Evolutionary conservation across 2,329 filamentous ascomycete genomes (phyloP), one percentile per base, ranked within the genome.

Genomic region (Aspergillus ustus): DNA sequence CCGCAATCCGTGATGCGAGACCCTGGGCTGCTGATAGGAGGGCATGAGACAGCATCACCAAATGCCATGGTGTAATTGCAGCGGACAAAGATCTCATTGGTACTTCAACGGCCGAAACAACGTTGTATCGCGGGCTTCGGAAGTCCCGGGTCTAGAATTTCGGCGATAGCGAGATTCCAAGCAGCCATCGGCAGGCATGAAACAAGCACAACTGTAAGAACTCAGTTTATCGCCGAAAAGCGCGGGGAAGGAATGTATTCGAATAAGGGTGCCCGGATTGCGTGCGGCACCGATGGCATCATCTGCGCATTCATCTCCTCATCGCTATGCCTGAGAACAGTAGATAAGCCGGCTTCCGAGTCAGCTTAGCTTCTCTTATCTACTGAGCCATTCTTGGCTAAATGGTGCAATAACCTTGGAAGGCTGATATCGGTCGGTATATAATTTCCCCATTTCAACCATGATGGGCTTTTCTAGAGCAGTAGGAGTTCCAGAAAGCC

Each of bases 231-330:
- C 53, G 25, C 57, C 57, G 57, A 59, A 59, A 59, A 17, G 49
- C 15, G 49, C 31, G 29, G 29, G 28, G 29, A 7, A 46, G 8
- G 25, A 15, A 40, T 28, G 40, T 5, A 19, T 40, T 53, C 52
- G 37, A 60, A 11, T 15, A 49, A 44, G 29, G 20, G 9, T 6
- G 31, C 49, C 29, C 40, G 53, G 43, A 61, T 61, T 46, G 59
- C 59, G 59, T 53, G 59, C 58, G 25, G 44, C 11, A 7, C 13
- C 40, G 43, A 61, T 61, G 53, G 59, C 59, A 61, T 61, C 59
- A 61, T 61, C 43, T 13, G 25, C 44, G 59, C 59, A 49, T 13
- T 19, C 44, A 29, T 54, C 37, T 43, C 29, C 20, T 40, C 20
- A 54, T 37, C 19, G 8, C 7, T 22, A 45, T 34, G 11, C n/a